Evolutionary conservation across 495 filamentous ascomycete genomes (phyloP), one percentile per base, ranked within the genome.

Genomic region (Xylaria palmicola): DNA sequence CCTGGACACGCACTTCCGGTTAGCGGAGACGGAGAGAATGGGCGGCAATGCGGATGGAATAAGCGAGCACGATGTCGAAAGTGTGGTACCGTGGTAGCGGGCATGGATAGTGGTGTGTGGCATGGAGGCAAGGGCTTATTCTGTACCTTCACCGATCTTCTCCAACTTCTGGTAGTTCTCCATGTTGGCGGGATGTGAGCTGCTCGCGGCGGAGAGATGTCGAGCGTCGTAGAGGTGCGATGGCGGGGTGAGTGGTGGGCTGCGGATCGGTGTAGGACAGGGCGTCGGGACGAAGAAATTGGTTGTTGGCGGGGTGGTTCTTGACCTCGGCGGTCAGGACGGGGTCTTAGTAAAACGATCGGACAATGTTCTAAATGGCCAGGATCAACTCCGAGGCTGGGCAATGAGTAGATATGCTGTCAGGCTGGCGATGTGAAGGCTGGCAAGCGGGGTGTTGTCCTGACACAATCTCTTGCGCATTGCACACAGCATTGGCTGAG

Each of bases 141-240:
- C 29, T 74, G 70, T 75, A 97, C 94, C 94, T 84, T 99, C 94
- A 68, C 94, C 94, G 75, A 99, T 95, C 80, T 99, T 99, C 82
- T 99, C 94, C 60, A 99, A 89, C 79, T 97, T 97, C 81, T 98
- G 92, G 76, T 99, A 99, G 75, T 97, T 97, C 73, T 99, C 94
- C 94, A 99, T 99, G 65, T 60, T 65, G 26, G 47, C 50, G 34
- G 39, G 26, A 15, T 55, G 15, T 36, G 39, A 10, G 15, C 2
- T 3, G 36, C 36, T 26, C 24, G 3, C 37, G 65, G 44, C 22
- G 43, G 62, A 62, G 40, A 32, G 60, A 50, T 53, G 54, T 50
- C 60, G 61, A 51, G 20, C 34, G 13, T 22, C 34, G 2, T 20
- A 32, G 24, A 20, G n/a, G n/a, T n/a, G n/a, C n/a, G n/a, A n/a